Base-by-base conservation (phyloP, 2,329 filamentous ascomycete species). In the Fusarium papillatum region DNA sequence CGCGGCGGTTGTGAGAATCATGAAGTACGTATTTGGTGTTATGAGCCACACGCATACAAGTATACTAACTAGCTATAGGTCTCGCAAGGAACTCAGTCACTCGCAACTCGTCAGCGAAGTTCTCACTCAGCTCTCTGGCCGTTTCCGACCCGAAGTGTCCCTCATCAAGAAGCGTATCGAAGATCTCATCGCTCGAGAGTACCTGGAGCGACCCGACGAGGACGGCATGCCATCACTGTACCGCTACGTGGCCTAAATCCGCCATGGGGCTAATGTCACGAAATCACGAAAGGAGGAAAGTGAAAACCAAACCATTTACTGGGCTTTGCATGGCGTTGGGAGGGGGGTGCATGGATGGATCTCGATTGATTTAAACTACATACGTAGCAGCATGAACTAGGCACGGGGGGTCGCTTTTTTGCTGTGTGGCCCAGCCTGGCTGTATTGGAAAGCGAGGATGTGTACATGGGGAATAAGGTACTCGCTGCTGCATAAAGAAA, bases 151-250 rank as follows among this genome's bases (percentile, higher is more conserved):
- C 0, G 94, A 96, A 68, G 89, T 96, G 41, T 87, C 88, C 36
- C 91, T 96, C 85, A 93, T 96, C 85, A 96, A 96, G 88, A 93
- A 91, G 82, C 91, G 92, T n/a, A 93, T 96, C 70, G 94, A 96
- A 82, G 92, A 92, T 74, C 86, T 96, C 62, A 94, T 96, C 63
- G 90, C 91, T 71, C 89, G 94, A 72, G 94, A 96, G 81, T 96
- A 96, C 76, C 86, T 96, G 24, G 94, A 95, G 84, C 90, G 94
- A 6, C 83, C 84, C 8, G 88, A 94, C 17, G 94, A 95, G 57
- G 92, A 92, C 13, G 89, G 87, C n/a, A 89, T 88, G 36, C 84
- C 90, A 8, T 90, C 93, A 39, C 89, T 89, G 14, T 96, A 96
- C 82, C 88, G 90, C 73, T 96, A 96, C 78, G 83, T 95, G 43